Conservation (phyloP, 106 monocot species). For the Dioscorea alata region DNA sequence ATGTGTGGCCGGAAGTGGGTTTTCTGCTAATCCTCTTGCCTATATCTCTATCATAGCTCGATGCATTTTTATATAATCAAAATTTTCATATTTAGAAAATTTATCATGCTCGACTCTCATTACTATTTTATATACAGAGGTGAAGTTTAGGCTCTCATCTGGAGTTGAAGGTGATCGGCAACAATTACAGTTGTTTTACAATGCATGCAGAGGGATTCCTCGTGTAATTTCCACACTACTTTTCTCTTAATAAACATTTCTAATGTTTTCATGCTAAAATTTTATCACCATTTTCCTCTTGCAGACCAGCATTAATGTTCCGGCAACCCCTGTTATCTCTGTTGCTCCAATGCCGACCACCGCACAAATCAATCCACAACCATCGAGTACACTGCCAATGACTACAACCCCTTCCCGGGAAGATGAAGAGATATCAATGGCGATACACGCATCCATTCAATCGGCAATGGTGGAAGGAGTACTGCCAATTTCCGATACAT, state of each 20-base stretch:
- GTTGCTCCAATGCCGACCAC: not conserved
- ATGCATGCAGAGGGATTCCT: conserved; percentile 65
- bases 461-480: conserved; percentile 73
- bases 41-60: too few species aligned
- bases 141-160: conserved; percentile 57
- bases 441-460: conserved; percentile 79
- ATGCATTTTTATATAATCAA: too few species aligned
- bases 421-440: conserved; percentile 59
- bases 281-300: not conserved
- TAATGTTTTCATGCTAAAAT: not conserved
- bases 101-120: too few species aligned
- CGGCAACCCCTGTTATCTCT: conserved; percentile 7
- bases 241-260: too few species aligned
- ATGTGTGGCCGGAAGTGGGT: conserved; percentile 65
- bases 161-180: conserved; percentile 81
- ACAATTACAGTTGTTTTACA: conserved; percentile 64
- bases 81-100: too few species aligned
- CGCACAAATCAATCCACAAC: not conserved
- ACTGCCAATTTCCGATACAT: conserved; percentile 13
- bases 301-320: conserved; percentile 17
- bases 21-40: not conserved
- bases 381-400: not conserved
- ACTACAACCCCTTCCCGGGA: conserved; percentile 21
- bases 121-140: conserved; percentile 24
- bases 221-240: conserved; percentile 44